These are phyloP conservation scores for Pythium rishiriense DNA, from an alignment of 352 stramenopile genomes.

Conservation along the genomic window DNA sequence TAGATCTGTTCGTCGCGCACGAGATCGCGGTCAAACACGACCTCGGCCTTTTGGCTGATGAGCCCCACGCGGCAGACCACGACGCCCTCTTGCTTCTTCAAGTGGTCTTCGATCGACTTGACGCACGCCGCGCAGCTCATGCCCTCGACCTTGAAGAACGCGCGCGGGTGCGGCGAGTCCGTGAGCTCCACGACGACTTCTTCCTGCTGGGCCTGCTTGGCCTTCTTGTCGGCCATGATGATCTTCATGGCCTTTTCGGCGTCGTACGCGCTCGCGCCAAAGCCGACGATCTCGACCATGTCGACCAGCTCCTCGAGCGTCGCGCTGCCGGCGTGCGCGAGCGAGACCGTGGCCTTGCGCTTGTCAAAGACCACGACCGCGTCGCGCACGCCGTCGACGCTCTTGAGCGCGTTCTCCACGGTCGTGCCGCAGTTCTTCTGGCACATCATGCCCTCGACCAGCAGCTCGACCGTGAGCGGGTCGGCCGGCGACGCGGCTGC, in stretches of 20 bases:
- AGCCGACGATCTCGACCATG: conserved; percentile 79
- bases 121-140: conserved; percentile 88
- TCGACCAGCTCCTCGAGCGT: conserved; percentile 69
- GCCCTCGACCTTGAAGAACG: conserved; percentile 82
- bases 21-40: conserved; percentile 77
- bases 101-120: conserved; percentile 83
- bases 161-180: conserved; percentile 54
- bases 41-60: conserved; percentile 85
- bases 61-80: conserved; percentile 79
- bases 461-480: conserved; percentile 46
- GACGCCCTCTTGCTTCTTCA: conserved; percentile 63
- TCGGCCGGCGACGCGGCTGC: conserved; percentile 4
- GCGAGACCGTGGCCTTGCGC: conserved; percentile 58
- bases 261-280: conserved; percentile 60
- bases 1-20: conserved; percentile 50
- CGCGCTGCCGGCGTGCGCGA: conserved; percentile 43
- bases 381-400: conserved; percentile 67
- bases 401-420: conserved; percentile 82
- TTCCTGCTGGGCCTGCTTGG: conserved; percentile 30
- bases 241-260: conserved; percentile 51
- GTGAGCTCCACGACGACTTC: conserved; percentile 39
- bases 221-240: conserved; percentile 45
- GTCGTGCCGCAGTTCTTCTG: conserved; percentile 95
- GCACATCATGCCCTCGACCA: conserved; percentile 94
- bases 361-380: conserved; percentile 79